These are phyloP conservation scores for Fraxinus xanthoxyloides DNA, from an alignment of 305 asterid species.

Conservation along the genomic window DNA sequence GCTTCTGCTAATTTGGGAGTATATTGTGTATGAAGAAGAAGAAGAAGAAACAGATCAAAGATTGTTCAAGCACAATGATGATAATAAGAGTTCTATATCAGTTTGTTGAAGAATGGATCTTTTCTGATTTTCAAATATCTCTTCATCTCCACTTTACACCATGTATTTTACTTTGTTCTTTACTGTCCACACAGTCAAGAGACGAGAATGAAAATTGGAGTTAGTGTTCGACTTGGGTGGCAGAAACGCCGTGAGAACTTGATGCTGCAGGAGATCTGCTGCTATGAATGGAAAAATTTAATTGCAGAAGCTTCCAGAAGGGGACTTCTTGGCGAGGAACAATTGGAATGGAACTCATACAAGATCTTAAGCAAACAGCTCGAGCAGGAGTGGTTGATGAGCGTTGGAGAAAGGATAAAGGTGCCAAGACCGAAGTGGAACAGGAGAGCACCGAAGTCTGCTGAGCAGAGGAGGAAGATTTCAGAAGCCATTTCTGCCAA, in stretches of 20 bases:
- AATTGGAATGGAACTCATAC: constrained; percentile 80
- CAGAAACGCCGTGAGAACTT: constrained; percentile 69
- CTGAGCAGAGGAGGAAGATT: constrained; percentile 85
- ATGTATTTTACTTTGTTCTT: not conserved
- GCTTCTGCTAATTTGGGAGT: not conserved
- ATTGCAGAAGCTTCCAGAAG: constrained; percentile 61
- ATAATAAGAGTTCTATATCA: not conserved
- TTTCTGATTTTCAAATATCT: not conserved
- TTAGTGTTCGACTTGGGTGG: constrained; percentile 85
- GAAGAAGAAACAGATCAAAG: not conserved
- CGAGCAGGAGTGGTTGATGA: constrained; percentile 62
- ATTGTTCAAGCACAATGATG: not conserved
- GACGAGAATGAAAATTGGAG: constrained; percentile 73
- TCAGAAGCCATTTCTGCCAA: constrained; percentile 86
- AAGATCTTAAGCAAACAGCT: constrained; percentile 51
- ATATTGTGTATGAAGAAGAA: not conserved
- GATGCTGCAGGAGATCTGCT: constrained; percentile 75
- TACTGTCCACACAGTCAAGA: constrained; percentile 48
- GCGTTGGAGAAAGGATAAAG: constrained; percentile 56
- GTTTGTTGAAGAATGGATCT: not conserved
- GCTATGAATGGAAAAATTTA: constrained; percentile 72
- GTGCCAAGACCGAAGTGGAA: constrained; percentile 50
- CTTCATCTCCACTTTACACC: constrained; percentile 3
- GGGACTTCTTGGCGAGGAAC: constrained; percentile 73
- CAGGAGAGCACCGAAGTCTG: constrained; percentile 85